A percentile compares a stretch with the other conserved stretches of the same genome.
Evolutionary conservation across 2,329 filamentous ascomycete species (phyloP).

Genomic region (Trichoderma aggressivum): DNA sequence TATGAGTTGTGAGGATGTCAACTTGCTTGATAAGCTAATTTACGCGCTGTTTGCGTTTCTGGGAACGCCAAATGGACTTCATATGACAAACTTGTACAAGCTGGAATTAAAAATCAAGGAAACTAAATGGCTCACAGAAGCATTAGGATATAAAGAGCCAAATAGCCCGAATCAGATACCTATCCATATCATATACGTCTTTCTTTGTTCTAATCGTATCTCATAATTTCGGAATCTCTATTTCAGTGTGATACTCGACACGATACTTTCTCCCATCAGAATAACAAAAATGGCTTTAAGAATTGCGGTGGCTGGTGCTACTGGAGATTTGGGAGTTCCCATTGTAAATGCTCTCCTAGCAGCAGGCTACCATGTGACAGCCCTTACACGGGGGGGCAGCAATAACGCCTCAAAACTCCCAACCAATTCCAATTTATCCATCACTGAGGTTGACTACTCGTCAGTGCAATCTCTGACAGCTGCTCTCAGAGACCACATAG

Average conservation of each 20-base stretch:
- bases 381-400: neutral
- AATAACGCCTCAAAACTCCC: constrained; percentile 1
- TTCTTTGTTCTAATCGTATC: neutral
- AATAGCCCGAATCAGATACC: neutral
- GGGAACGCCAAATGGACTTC: neutral
- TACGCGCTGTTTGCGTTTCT: too few species aligned
- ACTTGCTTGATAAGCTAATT: neutral
- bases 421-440: neutral
- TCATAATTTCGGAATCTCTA: neutral
- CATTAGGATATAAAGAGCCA: neutral
- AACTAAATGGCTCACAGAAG: neutral
- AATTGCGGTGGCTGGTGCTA: neutral
- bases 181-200: neutral
- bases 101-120: neutral
- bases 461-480: neutral
- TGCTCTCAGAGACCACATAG: neutral
- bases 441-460: neutral
- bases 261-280: neutral
- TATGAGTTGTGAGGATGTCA: neutral
- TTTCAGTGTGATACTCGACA: neutral
- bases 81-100: neutral
- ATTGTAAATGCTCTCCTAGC: neutral
- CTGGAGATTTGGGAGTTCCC: neutral
- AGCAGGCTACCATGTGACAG: neutral
- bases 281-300: neutral